Evolutionary conservation across 176 grass and related monocot species (phyloP), one percentile per base, ranked within the genome.

Genomic region (Eleusine coracana): DNA sequence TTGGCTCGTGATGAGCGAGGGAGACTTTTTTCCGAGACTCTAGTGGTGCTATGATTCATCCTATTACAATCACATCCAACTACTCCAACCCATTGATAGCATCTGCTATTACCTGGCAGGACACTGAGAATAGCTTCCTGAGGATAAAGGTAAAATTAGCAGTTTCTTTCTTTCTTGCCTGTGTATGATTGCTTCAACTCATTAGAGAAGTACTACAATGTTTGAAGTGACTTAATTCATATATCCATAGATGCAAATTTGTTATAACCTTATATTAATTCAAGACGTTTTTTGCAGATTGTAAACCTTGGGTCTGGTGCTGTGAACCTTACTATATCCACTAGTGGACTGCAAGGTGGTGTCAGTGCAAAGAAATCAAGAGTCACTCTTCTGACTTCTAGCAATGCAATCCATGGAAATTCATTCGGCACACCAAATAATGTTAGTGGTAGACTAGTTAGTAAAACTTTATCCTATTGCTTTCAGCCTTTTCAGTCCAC

Each of bases 21-120:
- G 10, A 46, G 10, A 46, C 44, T 46, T 46, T 46, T 46, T 46
- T 46, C 41, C 44, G 9, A 46, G 91, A 93, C 77, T 97, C 94
- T 49, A 93, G 84, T 5, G 94, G 91, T 48, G 91, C 94, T 66
- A 71, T 82, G 72, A 13, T 86, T 80, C 65, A 67, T 38, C 29
- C 65, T 39, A 7, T 20, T 9, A 39, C 65, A 67, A 67, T 67
- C 14, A 20, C 15, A 0, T 66, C 34, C 34, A 39, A 17, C 6
- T 67, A 67, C 16, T 39, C 15, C 4, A 16, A 18, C 18, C 37
- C 34, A 38, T 3, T 67, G 2, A 36, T 16, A 67, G 64, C 64
- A 4, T 67, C 34, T 20, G 65, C 34, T 6, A 67, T 67, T 67
- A 67, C 65, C 1, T 67, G 65, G 65, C 31, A 39, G 0, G 34